Evolutionary conservation across 495 filamentous ascomycete species (phyloP).

Genomic region (Penicillium psychrofluorescens): DNA sequence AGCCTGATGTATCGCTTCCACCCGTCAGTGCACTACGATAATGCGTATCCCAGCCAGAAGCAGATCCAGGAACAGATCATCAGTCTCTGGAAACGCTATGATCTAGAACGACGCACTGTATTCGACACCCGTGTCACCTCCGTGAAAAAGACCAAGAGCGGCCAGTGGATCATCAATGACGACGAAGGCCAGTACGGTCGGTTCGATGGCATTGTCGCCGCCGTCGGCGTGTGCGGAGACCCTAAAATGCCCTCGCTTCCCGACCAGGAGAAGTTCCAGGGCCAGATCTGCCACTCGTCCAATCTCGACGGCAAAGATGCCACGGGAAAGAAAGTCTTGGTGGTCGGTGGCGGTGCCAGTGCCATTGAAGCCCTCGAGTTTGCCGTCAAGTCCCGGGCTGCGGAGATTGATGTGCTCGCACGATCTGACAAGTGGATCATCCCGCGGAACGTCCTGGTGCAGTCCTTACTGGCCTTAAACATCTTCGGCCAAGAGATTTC

Average conservation of each 20-base stretch:
- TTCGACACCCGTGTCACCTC: slow-evolving; percentile 64
- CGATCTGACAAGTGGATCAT: slow-evolving; percentile 87
- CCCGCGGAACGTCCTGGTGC: slow-evolving; percentile 67
- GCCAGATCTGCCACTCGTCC: slow-evolving; percentile 66
- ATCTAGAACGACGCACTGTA: slow-evolving; percentile 58
- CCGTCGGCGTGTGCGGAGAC: slow-evolving; percentile 73
- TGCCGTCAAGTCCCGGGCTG: slow-evolving; percentile 57
- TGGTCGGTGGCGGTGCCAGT: slow-evolving; percentile 74
- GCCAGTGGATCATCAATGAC: slow-evolving; percentile 76
- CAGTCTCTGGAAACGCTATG: slow-evolving; percentile 68
- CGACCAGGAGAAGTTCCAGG: slow-evolving; percentile 59
- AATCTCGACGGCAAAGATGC: slow-evolving; percentile 62
- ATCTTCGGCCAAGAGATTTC: slow-evolving; percentile 71
- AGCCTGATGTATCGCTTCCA: slow-evolving; percentile 86
- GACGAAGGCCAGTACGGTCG: slow-evolving; percentile 58
- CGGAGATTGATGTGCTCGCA: slow-evolving; percentile 64
- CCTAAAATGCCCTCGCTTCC: slow-evolving; percentile 63
- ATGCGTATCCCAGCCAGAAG: slow-evolving; percentile 65
- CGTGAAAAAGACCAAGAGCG: slow-evolving; percentile 58
- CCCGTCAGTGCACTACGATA: slow-evolving; percentile 65
- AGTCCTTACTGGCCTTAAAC: slow-evolving; percentile 68
- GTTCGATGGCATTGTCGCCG: slow-evolving; percentile 73
- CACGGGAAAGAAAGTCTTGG: slow-evolving; percentile 62
- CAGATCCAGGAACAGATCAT: slow-evolving; percentile 67
- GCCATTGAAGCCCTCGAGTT: slow-evolving; percentile 83